Base-by-base conservation (phyloP, 148 eudicot genomes). In the Amaranthus cruentus region DNA sequence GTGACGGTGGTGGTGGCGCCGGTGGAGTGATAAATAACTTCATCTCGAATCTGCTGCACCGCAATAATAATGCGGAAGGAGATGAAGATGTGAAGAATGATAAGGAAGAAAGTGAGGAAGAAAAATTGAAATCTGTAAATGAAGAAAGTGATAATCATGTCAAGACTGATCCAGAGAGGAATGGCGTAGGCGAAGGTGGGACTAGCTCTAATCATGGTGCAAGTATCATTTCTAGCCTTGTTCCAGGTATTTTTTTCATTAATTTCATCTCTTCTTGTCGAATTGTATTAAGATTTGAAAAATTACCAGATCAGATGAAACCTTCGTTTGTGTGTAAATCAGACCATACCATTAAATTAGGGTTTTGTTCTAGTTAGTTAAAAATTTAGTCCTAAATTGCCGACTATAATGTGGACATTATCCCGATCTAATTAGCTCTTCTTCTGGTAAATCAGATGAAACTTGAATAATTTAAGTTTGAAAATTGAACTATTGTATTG, bases 21-120 rank as follows among this genome's bases (percentile, higher is more conserved):
- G 80, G 73, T 12, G 81, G 81, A 14, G 73, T 78, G 59, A 51
- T 78, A 44, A 61, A 68, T 68, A 73, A 73, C 59, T 1, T 77
- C 4, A 73, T 78, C 5, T 73, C 69, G 7, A 73, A 28, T 53
- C 53, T 78, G n/a, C 68, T 78, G 42, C 73, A 54, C n/a, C 55
- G 43, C 12, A 50, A 48, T 56, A 62, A 12, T 56, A 62, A 12
- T 58, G 62, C 57, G 15, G 9, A 65, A 59, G 76, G 72, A 51
- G 76, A 28, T 64, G 75, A 65, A 42, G 53, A 66, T 74, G 79
- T 43, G 43, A 62, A 46, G 3, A 46, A 62, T 5, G 47, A 14
- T 47, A 52, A 6, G 7, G 12, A 8, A 57, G 28, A 12, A 21
- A 7, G 12, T 47, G 28, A 52, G 10, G 52, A 18, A 4, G 12